phyloP scores from a whole-genome alignment of 371 early-diverging fungal genomes.

The Neoconidiobolus thromboides region DNA sequence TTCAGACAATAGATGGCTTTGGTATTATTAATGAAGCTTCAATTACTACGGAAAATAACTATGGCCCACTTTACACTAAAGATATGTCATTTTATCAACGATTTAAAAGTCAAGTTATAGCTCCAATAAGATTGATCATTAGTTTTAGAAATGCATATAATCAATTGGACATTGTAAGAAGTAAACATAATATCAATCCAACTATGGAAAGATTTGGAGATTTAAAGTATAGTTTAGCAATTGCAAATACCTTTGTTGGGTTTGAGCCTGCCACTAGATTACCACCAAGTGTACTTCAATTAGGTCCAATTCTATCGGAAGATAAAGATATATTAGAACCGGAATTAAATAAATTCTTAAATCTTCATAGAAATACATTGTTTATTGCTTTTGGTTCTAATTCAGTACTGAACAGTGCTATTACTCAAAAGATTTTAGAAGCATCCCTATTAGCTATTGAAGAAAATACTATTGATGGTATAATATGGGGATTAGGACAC shows the following conservation, averaged over 20 bases:
- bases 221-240: not conserved
- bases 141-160: not conserved
- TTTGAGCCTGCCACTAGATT: not conserved
- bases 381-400: slow-evolving; percentile 6
- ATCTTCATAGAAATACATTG: not conserved
- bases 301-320: not conserved
- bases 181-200: not conserved
- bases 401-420: not conserved
- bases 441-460: not conserved
- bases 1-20: not conserved
- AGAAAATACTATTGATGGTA: slow-evolving; percentile 1
- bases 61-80: not conserved
- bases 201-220: not conserved
- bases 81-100: not conserved
- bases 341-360: not conserved
- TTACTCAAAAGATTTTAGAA: not conserved
- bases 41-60: not conserved
- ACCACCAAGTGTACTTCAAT: not conserved
- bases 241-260: not conserved
- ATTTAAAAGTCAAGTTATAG: not conserved
- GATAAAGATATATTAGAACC: not conserved
- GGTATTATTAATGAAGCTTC: not conserved
- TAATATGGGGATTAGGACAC: slow-evolving; percentile 4
- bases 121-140: not conserved
- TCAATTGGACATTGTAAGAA: not conserved